These are phyloP conservation scores for Ilyonectria robusta DNA, from an alignment of 2,329 filamentous ascomycete genomes.

Conservation along the genomic window DNA sequence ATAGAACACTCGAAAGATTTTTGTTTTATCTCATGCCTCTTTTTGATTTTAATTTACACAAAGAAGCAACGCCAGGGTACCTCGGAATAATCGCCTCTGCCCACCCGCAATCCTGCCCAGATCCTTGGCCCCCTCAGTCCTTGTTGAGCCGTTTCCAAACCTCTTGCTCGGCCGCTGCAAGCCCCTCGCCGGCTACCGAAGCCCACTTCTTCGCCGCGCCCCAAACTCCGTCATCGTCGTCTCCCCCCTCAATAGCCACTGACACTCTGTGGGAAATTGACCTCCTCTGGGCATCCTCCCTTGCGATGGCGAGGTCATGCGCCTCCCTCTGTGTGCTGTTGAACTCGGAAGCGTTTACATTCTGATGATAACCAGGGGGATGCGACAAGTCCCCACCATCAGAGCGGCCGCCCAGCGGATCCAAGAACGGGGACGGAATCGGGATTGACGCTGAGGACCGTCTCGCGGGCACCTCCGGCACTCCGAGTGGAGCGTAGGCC, in stretches of 20 bases:
- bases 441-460: slow-evolving; percentile 60
- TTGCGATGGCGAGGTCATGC: slow-evolving; percentile 52
- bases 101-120: slow-evolving; percentile 32
- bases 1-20: slow-evolving; percentile 45
- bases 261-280: slow-evolving; percentile 29
- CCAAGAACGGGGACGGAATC: slow-evolving; percentile 46
- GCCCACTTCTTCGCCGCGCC: slow-evolving; percentile 71
- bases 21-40: slow-evolving; percentile 42
- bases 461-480: slow-evolving; percentile 58
- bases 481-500: slow-evolving; percentile 63
- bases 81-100: slow-evolving; percentile 17
- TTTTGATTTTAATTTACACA: slow-evolving; percentile 45
- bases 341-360: slow-evolving; percentile 67
- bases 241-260: slow-evolving; percentile 40
- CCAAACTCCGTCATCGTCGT: slow-evolving; percentile 65
- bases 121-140: slow-evolving; percentile 53
- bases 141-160: slow-evolving; percentile 76
- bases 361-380: slow-evolving; percentile 71
- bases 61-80: slow-evolving; percentile 32
- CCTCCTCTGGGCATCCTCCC: slow-evolving; percentile 24
- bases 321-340: slow-evolving; percentile 62
- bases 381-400: slow-evolving; percentile 56
- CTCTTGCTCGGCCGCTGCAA: slow-evolving; percentile 72
- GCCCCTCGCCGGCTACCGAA: slow-evolving; percentile 68
- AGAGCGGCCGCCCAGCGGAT: slow-evolving; percentile 44